Evolutionary conservation across 805 yeast species (phyloP), one percentile per base, ranked within the genome.

Genomic region (Zygosaccharomyces rouxii): DNA sequence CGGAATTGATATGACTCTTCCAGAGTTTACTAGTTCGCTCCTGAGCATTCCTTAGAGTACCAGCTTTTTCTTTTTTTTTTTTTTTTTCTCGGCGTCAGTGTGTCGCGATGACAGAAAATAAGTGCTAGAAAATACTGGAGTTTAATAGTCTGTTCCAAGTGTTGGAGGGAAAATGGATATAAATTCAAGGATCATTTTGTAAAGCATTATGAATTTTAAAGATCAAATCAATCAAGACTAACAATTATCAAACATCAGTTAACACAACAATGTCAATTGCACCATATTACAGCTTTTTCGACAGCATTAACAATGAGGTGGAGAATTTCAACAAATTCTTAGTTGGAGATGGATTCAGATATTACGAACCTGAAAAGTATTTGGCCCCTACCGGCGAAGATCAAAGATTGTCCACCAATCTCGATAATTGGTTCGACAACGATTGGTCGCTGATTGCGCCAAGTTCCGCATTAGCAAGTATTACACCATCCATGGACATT

Each of bases 401-500:
- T n/a, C 11, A 16, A 13, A 21, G 41, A 21, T 16, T 14, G 28
- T 43, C 3, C 14, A 25, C 22, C 19, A 30, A 38, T 30, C 45
- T 54, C 28, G 51, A 49, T 30, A 43, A 51, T 28, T 57, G 55
- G 54, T 57, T 56, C 43, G 51, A 55, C 18, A 56, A 62, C 43
- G 55, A 56, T 14, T 48, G 49, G 25, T 56, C 67, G 25, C 50
- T 58, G 37, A 25, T 64, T 7, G 55, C 62, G 10, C 50, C 58
- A 30, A 57, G 57, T 45, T 59, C 63, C 39, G 50, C 47, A 23
- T 53, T 13, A 13, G 41, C 38, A 14, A 56, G 50, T 13, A 44
- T 70, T 18, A 58, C 66, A 19, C 76, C 77, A 41, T 75, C 77
- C 10, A 66, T 75, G 44, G 78, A 75, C 50, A 60, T 76, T 37